Base-by-base conservation (phyloP, 1,284 basidiomycete species). In the Fomitopsis pinicola region DNA sequence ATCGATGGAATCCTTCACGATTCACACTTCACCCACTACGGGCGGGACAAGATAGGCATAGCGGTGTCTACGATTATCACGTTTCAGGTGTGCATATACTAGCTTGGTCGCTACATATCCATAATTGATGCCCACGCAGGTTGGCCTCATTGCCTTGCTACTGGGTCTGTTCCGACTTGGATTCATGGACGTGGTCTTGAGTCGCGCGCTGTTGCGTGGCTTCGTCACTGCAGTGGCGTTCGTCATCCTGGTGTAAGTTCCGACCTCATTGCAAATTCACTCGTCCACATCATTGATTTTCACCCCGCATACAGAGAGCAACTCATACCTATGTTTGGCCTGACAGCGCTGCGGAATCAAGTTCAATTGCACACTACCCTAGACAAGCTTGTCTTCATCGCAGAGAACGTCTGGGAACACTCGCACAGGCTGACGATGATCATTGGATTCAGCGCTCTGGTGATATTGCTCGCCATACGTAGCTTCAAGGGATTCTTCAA, bases 171-270 rank as follows among this genome's bases (percentile, higher is more conserved):
- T 97, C 69, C 84, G 95, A 19, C 80, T 98, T 0, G 95, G 95
- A 1, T 98, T 98, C 75, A 86, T 98, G 57, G 95, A 98, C 73
- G 95, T 97, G 17, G 91, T 98, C 3, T 82, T 98, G n/a, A 93
- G 91, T 65, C 86, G 94, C 61, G 93, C 95, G 5, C 77, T 94
- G 7, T 81, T 98, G 42, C 84, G 93, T 42, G 95, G 95, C 6
- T 98, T 97, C 73, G 86, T 95, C 57, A 86, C 88, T 4, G 92
- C 91, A 17, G 82, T 94, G 22, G 91, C 88, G 1, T 80, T 89
- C 5, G 83, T 92, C 28, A 91, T 92, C 66, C 79, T 85, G 69
- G 82, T 91, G 89, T 89, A 63, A 57, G 84, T 77, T 8, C 8
- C 45, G n/a, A 19, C 22, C 28, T 45, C 26, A 56, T 15, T 42